phyloP scores from a whole-genome alignment of 352 stramenopile genomes.

The Pythium myriotylum region DNA sequence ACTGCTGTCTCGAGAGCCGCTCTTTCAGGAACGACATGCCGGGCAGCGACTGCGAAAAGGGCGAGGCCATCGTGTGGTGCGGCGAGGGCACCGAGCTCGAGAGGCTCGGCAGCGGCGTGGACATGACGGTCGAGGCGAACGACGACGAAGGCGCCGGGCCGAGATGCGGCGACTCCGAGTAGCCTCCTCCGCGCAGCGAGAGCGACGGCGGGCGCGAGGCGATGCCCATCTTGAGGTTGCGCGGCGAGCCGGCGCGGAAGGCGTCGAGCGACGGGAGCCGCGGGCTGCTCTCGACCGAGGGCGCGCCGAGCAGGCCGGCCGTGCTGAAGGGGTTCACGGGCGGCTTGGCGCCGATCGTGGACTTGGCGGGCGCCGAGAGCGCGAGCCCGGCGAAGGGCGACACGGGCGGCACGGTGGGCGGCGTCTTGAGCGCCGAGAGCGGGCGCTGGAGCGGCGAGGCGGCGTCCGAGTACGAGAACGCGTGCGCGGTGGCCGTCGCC shows the following conservation, averaged over 20 bases:
- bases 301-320: not conserved
- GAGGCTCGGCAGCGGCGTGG: constrained; percentile 35
- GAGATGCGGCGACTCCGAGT: constrained; percentile 45
- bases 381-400: constrained; percentile 75
- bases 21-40: constrained; percentile 65
- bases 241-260: constrained; percentile 67
- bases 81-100: constrained; percentile 31
- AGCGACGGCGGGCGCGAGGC: constrained; percentile 49
- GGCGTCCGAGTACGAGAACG: constrained; percentile 67
- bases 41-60: constrained; percentile 76
- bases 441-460: constrained; percentile 29
- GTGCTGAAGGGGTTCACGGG: constrained; percentile 60
- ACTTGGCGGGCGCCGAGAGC: constrained; percentile 61
- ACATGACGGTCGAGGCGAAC: constrained; percentile 11
- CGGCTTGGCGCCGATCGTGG: constrained; percentile 39
- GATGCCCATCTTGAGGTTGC: constrained; percentile 67
- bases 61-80: constrained; percentile 33
- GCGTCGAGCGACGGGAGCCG: constrained; percentile 70
- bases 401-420: constrained; percentile 56
- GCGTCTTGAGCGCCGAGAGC: constrained; percentile 41
- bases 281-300: constrained; percentile 59
- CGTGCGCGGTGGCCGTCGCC: too few relatives aligned
- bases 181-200: constrained; percentile 41
- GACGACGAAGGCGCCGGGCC: constrained; percentile 26
- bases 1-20: constrained; percentile 47